Base-by-base conservation (phyloP, 495 filamentous ascomycete genomes). In the Penicillium silybi region DNA sequence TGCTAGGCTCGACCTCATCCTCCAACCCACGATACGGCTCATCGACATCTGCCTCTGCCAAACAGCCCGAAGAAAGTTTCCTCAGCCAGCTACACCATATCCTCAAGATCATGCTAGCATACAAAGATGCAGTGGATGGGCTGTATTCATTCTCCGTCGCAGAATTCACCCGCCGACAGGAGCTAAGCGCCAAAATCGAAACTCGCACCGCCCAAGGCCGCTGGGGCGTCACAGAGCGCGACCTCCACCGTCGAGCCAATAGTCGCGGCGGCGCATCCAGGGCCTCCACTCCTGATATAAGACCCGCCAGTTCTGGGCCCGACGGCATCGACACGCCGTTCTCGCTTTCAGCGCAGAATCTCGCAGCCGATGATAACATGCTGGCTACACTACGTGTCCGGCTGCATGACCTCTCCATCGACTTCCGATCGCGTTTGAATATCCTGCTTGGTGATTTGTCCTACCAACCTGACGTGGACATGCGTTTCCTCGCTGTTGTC, bases 381-480 rank as follows among this genome's bases (percentile, higher is more conserved):
- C 85, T 99, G 46, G 81, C 85, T 3, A 85, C 83, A 5, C 71
- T 99, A 15, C 82, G 88, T 38, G 76, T 79, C 25, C 80, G 92
- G 18, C 77, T 99, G 29, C 71, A 71, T 18, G 74, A 83, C 23
- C 79, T 97, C 11, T 86, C 85, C 3, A 71, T 73, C 3, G 84
- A 87, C 48, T 99, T 97, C 76, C 77, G 78, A 47, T 76, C 78
- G 0, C 78, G 86, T 25, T 74, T 97, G 41, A 90, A 90, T 58
- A 74, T 89, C 23, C 73, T 99, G 20, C 74, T 99, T 27, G 90
- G 91, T 9, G 95, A 97, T 68, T 66, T 99, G 51, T 84, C 89
- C 8, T 90, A 93, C 63, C 95, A 97, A 72, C 87, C 91, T 11
- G 95, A 98, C 67, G 84, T 88, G 52, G 93, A 97, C 59, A 91